Percentiles rank a stretch among this genome's conserved stretches.
These are phyloP conservation scores for Macaranga tanarius DNA, from an alignment of 441 rosid genomes.

Conservation along the genomic window DNA sequence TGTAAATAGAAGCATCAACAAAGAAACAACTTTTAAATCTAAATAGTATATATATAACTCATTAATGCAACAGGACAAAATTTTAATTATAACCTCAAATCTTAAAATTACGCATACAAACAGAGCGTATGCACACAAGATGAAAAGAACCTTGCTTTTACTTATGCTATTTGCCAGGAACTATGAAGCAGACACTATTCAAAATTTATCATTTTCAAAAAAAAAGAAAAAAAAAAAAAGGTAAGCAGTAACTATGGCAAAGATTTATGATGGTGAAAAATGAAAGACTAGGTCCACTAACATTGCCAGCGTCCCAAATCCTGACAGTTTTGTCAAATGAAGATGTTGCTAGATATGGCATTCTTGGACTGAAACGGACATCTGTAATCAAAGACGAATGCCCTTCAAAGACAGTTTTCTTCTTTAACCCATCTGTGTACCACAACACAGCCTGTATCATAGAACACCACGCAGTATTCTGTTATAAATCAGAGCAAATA, in stretches of 20 bases:
- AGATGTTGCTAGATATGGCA: conserved; percentile 90
- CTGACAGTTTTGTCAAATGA: conserved; percentile 89
- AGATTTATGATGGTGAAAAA: background rate
- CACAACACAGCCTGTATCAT: conserved; percentile 76
- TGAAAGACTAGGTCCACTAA: conserved; percentile 28
- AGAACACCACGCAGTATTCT: conserved; percentile 5
- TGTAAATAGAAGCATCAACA: no score
- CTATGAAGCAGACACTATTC: no score
- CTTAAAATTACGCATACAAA: no score
- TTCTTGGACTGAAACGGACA: conserved; percentile 85
- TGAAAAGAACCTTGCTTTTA: background rate
- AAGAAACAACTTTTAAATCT: no score
- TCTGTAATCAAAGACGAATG: conserved; percentile 77
- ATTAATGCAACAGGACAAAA: no score
- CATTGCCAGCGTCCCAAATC: conserved; percentile 95
- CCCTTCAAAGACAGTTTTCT: conserved; percentile 68
- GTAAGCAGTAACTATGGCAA: background rate
- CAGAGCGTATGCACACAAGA: background rate
- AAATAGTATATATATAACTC: no score
- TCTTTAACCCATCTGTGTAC: conserved; percentile 63
- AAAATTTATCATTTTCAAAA: no score
- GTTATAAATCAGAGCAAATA: no score
- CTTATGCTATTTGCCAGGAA: no score
- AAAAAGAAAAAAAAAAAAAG: background rate
- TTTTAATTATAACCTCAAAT: no score